Conservation (phyloP, 257 asterid genomes). For the Solanum sejunctum region DNA sequence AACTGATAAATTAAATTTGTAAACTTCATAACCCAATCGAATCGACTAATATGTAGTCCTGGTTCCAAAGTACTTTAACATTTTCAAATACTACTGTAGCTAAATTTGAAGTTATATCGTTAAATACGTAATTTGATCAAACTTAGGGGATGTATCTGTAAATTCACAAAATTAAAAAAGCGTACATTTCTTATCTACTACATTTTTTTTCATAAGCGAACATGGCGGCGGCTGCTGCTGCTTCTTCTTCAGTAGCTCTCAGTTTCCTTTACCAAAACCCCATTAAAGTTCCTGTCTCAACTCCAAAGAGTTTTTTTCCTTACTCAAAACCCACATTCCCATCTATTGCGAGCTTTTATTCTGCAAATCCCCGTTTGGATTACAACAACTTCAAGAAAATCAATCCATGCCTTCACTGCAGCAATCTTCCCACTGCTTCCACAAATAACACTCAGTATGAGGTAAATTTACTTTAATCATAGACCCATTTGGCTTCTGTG, state of each 20-base stretch:
- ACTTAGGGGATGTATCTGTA: not conserved
- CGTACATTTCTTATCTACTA: not conserved
- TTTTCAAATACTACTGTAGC: too few relatives aligned
- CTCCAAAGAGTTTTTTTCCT: not conserved
- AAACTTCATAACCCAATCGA: too few relatives aligned
- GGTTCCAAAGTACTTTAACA: not conserved
- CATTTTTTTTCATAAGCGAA: not conserved
- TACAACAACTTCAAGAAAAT: constrained; percentile 11
- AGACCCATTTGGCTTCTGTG: not conserved
- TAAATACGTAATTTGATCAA: not conserved
- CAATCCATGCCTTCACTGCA: constrained; percentile 19
- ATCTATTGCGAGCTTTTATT: constrained; percentile 2
- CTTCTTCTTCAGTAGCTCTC: not conserved
- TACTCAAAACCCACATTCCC: constrained; percentile 10
- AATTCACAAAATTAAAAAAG: not conserved
- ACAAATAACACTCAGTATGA: constrained; percentile 56
- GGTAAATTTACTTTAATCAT: constrained; percentile 20
- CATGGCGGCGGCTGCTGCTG: not conserved
- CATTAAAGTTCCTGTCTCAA: not conserved
- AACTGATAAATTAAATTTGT: too few relatives aligned
- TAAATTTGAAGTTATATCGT: not conserved
- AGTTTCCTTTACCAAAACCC: not conserved
- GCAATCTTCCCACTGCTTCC: constrained; percentile 41
- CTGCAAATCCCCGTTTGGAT: constrained; percentile 10
- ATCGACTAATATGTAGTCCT: too few relatives aligned